Evolutionary conservation across 1,284 basidiomycete genomes (phyloP).

Genomic region (Irpex sp.): DNA sequence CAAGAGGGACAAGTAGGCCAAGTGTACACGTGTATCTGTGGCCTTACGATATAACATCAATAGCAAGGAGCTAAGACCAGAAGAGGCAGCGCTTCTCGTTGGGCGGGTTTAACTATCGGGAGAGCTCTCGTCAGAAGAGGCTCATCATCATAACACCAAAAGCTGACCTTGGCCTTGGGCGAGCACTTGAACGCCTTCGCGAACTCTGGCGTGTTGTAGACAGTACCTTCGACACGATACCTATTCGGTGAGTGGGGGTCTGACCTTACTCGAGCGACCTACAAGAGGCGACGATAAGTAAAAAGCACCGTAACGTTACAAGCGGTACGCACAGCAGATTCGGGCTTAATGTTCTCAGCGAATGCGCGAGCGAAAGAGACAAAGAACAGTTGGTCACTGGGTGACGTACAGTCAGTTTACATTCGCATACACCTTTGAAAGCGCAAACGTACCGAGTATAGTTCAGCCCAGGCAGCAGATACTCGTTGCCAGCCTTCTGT

Average conservation of each 20-base stretch:
- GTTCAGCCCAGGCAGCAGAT: slow-evolving; percentile 76
- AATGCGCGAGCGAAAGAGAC: slow-evolving; percentile 78
- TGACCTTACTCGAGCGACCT: slow-evolving; percentile 76
- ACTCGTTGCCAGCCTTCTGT: slow-evolving; percentile 54
- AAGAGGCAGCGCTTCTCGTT: slow-evolving; percentile 61
- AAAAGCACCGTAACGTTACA: slow-evolving; percentile 4
- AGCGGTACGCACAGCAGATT: slow-evolving; percentile 49
- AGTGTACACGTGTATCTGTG: too few species aligned
- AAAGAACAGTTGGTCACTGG: slow-evolving; percentile 87
- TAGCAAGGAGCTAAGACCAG: slow-evolving; percentile 34
- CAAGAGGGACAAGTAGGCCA: too few species aligned
- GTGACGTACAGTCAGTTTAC: not conserved
- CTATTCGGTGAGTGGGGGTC: slow-evolving; percentile 85
- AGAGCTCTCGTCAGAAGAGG: not conserved
- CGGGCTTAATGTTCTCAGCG: slow-evolving; percentile 71
- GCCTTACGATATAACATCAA: too few species aligned
- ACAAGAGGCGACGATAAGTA: slow-evolving; percentile 23
- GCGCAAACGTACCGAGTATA: slow-evolving; percentile 53
- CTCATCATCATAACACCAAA: not conserved
- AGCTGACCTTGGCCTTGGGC: slow-evolving; percentile 56
- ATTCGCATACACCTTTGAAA: not conserved
- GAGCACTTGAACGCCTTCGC: slow-evolving; percentile 74
- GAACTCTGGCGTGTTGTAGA: slow-evolving; percentile 77
- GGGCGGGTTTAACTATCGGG: slow-evolving; percentile 56
- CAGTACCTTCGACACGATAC: slow-evolving; percentile 78